A percentile compares a stretch with the other conserved stretches of the same genome.
These are phyloP conservation scores for Amauroascus niger DNA, from an alignment of 2,329 filamentous ascomycete species.

Conservation along the genomic window DNA sequence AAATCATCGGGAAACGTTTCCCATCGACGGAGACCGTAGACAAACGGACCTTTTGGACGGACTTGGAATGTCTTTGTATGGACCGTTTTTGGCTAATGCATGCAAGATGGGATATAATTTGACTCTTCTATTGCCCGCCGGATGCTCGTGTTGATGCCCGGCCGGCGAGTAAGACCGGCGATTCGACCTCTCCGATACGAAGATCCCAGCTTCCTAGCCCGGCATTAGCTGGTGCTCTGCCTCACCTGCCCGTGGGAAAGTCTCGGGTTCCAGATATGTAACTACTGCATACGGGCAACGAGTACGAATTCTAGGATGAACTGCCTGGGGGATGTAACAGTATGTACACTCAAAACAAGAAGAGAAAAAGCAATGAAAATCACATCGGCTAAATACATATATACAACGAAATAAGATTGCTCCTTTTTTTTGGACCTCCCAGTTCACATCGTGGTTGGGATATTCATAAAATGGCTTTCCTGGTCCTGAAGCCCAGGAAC, in stretches of 20 bases:
- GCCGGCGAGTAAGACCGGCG: not conserved
- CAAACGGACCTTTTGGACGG: too few relatives aligned
- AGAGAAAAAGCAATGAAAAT: not conserved
- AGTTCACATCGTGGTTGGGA: slow-evolving; percentile 7
- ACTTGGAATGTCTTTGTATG: too few relatives aligned
- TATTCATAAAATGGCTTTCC: slow-evolving; percentile 14
- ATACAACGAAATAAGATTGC: not conserved
- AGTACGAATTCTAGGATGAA: not conserved
- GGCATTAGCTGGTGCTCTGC: not conserved
- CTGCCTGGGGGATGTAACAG: not conserved
- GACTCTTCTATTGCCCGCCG: too few relatives aligned
- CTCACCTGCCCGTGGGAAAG: not conserved
- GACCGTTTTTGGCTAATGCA: too few relatives aligned
- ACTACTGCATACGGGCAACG: not conserved
- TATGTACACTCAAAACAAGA: not conserved
- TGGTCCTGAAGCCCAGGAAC: slow-evolving; percentile 28
- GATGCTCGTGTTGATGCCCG: not conserved
- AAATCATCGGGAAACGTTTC: not conserved
- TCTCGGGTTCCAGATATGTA: not conserved
- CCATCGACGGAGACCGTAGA: not conserved
- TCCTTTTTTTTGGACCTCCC: not conserved
- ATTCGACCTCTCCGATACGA: not conserved
- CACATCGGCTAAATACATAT: not conserved
- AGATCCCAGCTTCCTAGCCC: not conserved
- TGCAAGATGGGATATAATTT: too few relatives aligned